Base-by-base conservation (phyloP, 192 early-diverging fungal genomes). In the Fimicolochytrium jonesii region DNA sequence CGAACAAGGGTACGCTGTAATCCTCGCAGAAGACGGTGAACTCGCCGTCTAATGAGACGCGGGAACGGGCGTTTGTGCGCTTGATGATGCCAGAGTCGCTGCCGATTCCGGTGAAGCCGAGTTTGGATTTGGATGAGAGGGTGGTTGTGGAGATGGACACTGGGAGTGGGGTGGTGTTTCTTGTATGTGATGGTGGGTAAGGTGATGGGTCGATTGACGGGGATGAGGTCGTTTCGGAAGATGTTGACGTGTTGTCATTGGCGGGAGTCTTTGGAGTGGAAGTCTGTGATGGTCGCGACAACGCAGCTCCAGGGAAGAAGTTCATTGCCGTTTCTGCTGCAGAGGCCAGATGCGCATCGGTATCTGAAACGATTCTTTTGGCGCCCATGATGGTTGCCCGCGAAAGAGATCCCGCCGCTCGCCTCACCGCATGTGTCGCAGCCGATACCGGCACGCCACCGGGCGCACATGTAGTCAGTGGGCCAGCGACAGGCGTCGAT, bases 21-120 rank as follows among this genome's bases (percentile, higher is more conserved):
- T 50, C 49, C 41, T 72, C 67, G 23, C 50, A 47, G 33, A 72
- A 61, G 31, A 75, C 50, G 22, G 53, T 70, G 33, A 71, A 75
- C 5, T 15, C 26, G 18, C 53, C 53, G 34, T 55, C 53, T 30
- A n/a, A 46, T 10, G 53, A 34, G 11, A 55, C 13, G 3, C 53
- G 53, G 18, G 53, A 55, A 3, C 53, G 53, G 13, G 29, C 33
- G n/a, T 30, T 17, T n/a, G 53, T 20, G 53, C 53, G 53, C 9
- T 39, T n/a, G n/a, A n/a, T n/a, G n/a, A n/a, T n/a, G n/a, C n/a
- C n/a, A n/a, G n/a, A n/a, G n/a, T n/a, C n/a, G n/a, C n/a, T n/a
- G n/a, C n/a, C n/a, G n/a, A n/a, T n/a, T n/a, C n/a, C n/a, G n/a
- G n/a, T n/a, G n/a, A n/a, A n/a, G n/a, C n/a, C n/a, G n/a, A n/a